Evolutionary conservation across 2,329 filamentous ascomycete genomes (phyloP), one percentile per base, ranked within the genome.

Genomic region (Aspergillus ochraceus): DNA sequence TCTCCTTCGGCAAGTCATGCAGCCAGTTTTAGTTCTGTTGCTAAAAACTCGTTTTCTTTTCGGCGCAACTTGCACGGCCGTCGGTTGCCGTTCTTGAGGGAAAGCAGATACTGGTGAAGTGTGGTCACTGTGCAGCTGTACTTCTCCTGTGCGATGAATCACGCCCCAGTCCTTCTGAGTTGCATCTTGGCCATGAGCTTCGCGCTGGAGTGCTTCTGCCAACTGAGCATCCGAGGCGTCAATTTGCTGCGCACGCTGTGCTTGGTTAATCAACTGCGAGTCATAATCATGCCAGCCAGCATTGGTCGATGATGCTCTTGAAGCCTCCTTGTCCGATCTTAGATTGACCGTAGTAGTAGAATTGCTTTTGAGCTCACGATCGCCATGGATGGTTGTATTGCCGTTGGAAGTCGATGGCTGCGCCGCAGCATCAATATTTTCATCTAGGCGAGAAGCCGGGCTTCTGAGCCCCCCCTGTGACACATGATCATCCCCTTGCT

Each of bases 21-120:
- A 98, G 32, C 93, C 92, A 10, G 93, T 97, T 79, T 98, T 98
- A 20, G 94, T 97, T 60, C 94, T 86, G 76, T 97, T 97, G 79
- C 92, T 96, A 71, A 97, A 98, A 71, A 81, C 78, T 20, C 81
- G 75, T 60, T 83, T 83, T 59, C 81, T 74, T 64, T 82, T 78
- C 14, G 75, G 71, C 59, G 77, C 71, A 57, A 76, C 66, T 70
- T 78, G 74, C 60, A 76, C 67, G 29, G 77, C 70, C 32, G 71
- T 59, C 39, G 71, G 65, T 52, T 74, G 57, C 49, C 74, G 69
- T 51, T 76, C 74, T 55, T 71, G 69, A 20, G 65, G 51, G 63
- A 74, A 75, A 39, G 71, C 66, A 22, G 73, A 66, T 32, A 73
- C 64, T 14, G 74, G 68, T 5, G 71, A 68, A n/a, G 73, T 68